Evolutionary conservation across 2,329 filamentous ascomycete genomes (phyloP).

Genomic region (Colletotrichum gloeosporioides): DNA sequence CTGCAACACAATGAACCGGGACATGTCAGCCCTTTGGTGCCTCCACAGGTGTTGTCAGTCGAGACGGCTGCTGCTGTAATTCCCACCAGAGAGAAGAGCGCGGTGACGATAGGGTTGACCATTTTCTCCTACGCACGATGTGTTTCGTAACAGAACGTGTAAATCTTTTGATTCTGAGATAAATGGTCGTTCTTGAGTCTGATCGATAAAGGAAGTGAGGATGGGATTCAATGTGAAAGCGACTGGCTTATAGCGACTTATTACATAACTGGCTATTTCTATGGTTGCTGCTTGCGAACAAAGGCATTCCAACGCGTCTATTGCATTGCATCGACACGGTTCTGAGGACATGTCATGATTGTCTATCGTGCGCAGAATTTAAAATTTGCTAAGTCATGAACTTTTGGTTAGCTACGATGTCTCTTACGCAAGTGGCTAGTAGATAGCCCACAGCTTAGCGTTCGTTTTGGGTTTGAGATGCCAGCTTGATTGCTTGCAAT

Average conservation of each 20-base stretch:
- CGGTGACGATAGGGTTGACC: background rate
- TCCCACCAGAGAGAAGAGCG: background rate
- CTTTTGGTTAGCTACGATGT: background rate
- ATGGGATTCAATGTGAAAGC: background rate
- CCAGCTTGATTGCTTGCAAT: background rate
- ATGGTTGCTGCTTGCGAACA: background rate
- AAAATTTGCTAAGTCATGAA: background rate
- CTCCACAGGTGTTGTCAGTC: conserved; percentile 44
- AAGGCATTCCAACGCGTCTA: background rate
- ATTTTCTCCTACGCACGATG: background rate
- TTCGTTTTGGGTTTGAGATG: background rate
- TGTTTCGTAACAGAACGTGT: background rate
- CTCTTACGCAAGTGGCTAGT: background rate
- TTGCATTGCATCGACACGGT: background rate
- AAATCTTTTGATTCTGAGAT: background rate
- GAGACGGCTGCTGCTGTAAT: background rate
- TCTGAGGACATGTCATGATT: background rate
- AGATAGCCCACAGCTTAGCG: background rate
- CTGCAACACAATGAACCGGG: conserved; percentile 4
- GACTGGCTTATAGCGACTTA: background rate
- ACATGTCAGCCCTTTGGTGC: conserved; percentile 43
- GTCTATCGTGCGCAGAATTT: background rate
- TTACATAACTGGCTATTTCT: background rate
- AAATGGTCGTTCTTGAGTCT: background rate
- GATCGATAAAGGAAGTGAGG: background rate